A percentile compares a stretch with the other conserved stretches of the same genome.
Conservation (phyloP, 768 basidiomycete species). For the Cystoderma amianthinum region DNA sequence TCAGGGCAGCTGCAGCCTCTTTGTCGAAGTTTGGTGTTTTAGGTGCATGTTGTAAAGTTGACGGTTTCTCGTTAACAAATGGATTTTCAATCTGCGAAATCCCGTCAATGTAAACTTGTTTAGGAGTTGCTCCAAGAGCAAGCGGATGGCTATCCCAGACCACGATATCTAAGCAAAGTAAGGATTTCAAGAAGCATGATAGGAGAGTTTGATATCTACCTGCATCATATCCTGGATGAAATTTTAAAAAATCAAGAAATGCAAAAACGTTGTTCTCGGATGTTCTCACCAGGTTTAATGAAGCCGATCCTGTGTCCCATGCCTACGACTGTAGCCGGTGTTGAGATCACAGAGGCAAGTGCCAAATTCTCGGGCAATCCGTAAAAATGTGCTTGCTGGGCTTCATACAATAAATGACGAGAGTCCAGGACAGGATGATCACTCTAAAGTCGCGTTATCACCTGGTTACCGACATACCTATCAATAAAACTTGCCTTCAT, state of each 20-base stretch:
- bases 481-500: conserved; percentile 67
- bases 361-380: conserved; percentile 63
- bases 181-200: background rate
- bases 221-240: conserved; percentile 55
- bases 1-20: conserved; percentile 45
- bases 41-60: conserved; percentile 42
- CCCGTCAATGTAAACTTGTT: conserved; percentile 83
- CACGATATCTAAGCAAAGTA: conserved; percentile 42
- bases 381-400: conserved; percentile 71
- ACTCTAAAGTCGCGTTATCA: conserved; percentile 45
- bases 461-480: too few relatives aligned
- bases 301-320: conserved; percentile 72
- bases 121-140: conserved; percentile 68
- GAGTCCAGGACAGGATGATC: conserved; percentile 60
- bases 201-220: conserved; percentile 22
- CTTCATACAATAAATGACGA: conserved; percentile 69
- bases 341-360: conserved; percentile 62
- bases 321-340: conserved; percentile 65
- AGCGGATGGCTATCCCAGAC: conserved; percentile 78
- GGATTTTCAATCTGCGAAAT: conserved; percentile 58
- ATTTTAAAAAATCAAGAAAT: background rate
- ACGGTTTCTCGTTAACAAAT: conserved; percentile 42
- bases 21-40: conserved; percentile 53
- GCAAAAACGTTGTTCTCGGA: background rate
- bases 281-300: conserved; percentile 43